These are phyloP conservation scores for Marsdenia floribunda DNA, from an alignment of 257 asterid genomes.

Conservation along the genomic window DNA sequence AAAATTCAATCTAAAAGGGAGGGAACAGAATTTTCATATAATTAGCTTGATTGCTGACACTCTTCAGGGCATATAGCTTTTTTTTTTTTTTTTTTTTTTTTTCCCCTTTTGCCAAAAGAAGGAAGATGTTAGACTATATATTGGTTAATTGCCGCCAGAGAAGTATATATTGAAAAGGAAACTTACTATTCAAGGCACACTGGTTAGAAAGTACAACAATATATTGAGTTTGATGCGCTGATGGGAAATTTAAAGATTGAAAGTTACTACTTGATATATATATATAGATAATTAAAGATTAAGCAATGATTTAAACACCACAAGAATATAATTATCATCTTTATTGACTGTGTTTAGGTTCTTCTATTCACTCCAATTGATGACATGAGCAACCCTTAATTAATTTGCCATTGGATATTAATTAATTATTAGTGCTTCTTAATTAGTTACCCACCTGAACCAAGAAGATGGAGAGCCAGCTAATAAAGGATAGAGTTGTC, in stretches of 20 bases:
- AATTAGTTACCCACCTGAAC: neutral
- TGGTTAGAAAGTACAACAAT: conserved; percentile 8
- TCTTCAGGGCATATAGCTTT: too few relatives aligned
- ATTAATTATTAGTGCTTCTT: neutral
- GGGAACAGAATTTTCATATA: too few relatives aligned
- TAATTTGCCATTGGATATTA: neutral
- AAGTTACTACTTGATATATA: conserved; percentile 9
- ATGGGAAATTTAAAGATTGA: neutral
- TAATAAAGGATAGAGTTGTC: neutral
- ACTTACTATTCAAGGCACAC: neutral
- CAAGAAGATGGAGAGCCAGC: neutral
- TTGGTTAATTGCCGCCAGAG: neutral
- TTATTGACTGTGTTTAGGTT: conserved; percentile 11
- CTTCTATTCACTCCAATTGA: conserved; percentile 8
- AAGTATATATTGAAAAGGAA: neutral
- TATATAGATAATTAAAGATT: conserved; percentile 11
- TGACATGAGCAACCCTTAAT: conserved; percentile 1
- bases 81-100: too few relatives aligned
- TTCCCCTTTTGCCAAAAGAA: neutral
- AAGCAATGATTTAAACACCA: conserved; percentile 17
- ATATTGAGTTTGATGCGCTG: conserved; percentile 6
- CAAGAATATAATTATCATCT: conserved; percentile 19
- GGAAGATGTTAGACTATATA: neutral
- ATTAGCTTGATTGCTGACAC: too few relatives aligned
- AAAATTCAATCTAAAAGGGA: too few relatives aligned